These are phyloP conservation scores for Triticum aestivum DNA, from an alignment of 176 grass and related monocot genomes.

Conservation along the genomic window DNA sequence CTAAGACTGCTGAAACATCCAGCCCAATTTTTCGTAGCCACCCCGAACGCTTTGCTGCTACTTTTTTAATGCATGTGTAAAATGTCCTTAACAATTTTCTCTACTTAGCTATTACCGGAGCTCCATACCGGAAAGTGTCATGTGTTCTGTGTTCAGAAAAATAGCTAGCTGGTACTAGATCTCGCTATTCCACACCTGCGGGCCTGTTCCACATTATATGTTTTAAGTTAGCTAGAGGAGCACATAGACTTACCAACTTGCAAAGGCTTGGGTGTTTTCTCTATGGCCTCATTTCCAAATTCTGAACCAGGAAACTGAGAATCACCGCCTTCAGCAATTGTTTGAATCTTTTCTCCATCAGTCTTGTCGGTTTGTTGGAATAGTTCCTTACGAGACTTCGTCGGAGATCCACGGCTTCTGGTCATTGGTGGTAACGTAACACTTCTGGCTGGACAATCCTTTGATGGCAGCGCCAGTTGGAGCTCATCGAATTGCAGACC, in stretches of 20 bases:
- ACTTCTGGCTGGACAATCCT: slow-evolving; percentile 37
- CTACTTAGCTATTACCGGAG: slow-evolving; percentile 16
- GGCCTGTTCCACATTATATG: slow-evolving; percentile 4
- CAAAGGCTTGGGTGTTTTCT: slow-evolving; percentile 22
- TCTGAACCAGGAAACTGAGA: slow-evolving; percentile 29
- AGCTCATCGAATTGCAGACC: slow-evolving; percentile 43
- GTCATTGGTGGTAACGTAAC: slow-evolving; percentile 1
- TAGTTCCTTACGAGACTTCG: not conserved
- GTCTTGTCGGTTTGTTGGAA: slow-evolving; percentile 8
- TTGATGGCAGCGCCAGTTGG: slow-evolving; percentile 53
- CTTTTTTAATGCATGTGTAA: slow-evolving; percentile 19
- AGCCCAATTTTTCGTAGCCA: slow-evolving; percentile 4
- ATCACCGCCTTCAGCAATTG: slow-evolving; percentile 13
- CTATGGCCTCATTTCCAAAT: not conserved
- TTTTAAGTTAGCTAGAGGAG: slow-evolving; percentile 19
- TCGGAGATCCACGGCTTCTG: too few relatives aligned
- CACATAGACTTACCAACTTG: slow-evolving; percentile 40
- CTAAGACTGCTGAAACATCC: slow-evolving; percentile 17
- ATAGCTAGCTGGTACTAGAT: not conserved
- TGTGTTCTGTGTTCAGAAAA: slow-evolving; percentile 11
- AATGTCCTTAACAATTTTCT: not conserved
- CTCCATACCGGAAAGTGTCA: not conserved
- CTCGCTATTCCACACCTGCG: not conserved
- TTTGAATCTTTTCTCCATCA: not conserved
- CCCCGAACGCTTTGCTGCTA: slow-evolving; percentile 18